Evolutionary conservation across 202 grass and related monocot species (phyloP).

Genomic region (Panicum hallii): DNA sequence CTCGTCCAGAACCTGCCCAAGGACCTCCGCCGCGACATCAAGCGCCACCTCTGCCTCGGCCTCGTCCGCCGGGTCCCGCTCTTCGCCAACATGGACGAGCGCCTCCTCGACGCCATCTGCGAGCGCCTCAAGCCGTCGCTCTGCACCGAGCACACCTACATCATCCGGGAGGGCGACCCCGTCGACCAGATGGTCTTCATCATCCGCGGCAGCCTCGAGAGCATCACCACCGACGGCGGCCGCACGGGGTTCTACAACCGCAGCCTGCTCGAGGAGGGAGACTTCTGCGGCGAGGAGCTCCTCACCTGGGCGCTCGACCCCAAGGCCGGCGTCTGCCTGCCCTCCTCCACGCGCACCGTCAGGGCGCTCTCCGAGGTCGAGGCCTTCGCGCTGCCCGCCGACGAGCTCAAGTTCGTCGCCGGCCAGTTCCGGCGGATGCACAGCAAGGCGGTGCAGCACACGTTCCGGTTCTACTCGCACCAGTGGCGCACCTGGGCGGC

Average conservation of each 20-base stretch:
- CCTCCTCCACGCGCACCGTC: conserved; percentile 81
- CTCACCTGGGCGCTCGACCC: conserved; percentile 92
- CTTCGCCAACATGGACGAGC: conserved; percentile 94
- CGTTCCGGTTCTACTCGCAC: conserved; percentile 93
- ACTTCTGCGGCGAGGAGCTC: conserved; percentile 95
- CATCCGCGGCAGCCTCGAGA: conserved; percentile 79
- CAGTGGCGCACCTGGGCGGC: conserved; percentile 90
- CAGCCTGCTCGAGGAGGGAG: conserved; percentile 65
- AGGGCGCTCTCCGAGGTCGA: conserved; percentile 78
- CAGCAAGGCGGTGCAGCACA: conserved; percentile 92
- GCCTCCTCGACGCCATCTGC: conserved; percentile 90
- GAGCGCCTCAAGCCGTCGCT: conserved; percentile 79
- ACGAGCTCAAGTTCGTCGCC: conserved; percentile 91
- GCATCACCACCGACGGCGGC: conserved; percentile 83
- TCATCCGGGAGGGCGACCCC: conserved; percentile 80
- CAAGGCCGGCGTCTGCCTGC: conserved; percentile 70
- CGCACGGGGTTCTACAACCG: conserved; percentile 87
- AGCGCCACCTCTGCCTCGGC: conserved; percentile 91
- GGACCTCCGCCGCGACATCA: conserved; percentile 93
- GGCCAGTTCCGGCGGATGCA: conserved; percentile 83
- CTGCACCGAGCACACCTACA: conserved; percentile 76
- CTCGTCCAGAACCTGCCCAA: conserved; percentile 81
- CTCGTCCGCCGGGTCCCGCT: conserved; percentile 82
- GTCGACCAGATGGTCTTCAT: conserved; percentile 96
- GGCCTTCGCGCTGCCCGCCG: conserved; percentile 74